Evolutionary conservation across 345 rosid genomes (phyloP).

Genomic region (Lepidium africanum): DNA sequence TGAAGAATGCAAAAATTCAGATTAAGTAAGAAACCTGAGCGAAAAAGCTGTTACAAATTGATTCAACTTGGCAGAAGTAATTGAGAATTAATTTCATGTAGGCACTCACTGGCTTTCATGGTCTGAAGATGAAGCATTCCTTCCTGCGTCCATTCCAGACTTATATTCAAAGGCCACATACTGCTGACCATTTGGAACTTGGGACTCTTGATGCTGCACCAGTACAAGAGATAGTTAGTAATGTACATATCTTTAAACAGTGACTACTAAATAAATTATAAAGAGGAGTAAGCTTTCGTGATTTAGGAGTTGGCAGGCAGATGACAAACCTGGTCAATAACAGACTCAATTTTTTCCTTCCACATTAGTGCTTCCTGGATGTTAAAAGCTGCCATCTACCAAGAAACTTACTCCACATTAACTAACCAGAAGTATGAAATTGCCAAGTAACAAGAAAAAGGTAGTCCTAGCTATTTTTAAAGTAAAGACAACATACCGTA

Average conservation of each 20-base stretch:
- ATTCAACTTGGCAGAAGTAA: neutral
- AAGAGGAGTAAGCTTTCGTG: neutral
- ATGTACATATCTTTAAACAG: slow-evolving; percentile 2
- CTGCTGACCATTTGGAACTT: slow-evolving; percentile 69
- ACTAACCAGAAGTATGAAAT: slow-evolving; percentile 5
- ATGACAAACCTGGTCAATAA: slow-evolving; percentile 81
- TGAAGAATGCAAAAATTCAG: neutral
- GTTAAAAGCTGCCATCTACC: slow-evolving; percentile 99
- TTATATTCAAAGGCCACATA: slow-evolving; percentile 86
- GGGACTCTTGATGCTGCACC: slow-evolving; percentile 91
- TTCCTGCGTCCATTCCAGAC: slow-evolving; percentile 86
- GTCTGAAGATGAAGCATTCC: slow-evolving; percentile 92
- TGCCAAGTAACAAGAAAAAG: neutral
- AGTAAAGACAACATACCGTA: slow-evolving; percentile 46
- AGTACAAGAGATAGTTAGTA: slow-evolving; percentile 17
- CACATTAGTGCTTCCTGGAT: slow-evolving; percentile 85
- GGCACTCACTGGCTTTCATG: slow-evolving; percentile 97
- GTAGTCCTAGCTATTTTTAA: neutral
- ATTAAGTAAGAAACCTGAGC: neutral
- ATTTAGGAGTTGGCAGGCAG: neutral
- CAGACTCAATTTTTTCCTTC: slow-evolving; percentile 91
- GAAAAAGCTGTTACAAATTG: neutral
- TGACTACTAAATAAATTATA: neutral
- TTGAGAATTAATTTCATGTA: neutral
- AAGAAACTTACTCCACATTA: slow-evolving; percentile 14